Evolutionary conservation across 768 basidiomycete species (phyloP).

Genomic region (Panellus pusillus): DNA sequence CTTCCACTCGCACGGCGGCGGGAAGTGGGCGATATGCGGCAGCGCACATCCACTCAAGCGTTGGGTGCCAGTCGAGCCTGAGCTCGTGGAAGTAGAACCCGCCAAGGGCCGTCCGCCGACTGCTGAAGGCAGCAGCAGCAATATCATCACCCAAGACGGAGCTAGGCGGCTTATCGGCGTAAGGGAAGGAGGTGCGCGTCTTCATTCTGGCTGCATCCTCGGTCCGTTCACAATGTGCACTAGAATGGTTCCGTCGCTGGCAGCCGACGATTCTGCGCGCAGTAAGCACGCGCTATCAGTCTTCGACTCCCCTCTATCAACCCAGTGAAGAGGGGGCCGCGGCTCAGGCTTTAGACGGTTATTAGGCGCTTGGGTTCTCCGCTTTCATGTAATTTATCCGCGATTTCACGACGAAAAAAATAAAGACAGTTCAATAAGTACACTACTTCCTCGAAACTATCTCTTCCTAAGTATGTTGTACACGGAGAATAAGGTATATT

Average conservation of each 20-base stretch:
- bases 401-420: constrained; percentile 3
- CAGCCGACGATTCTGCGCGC: constrained; percentile 65
- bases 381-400: constrained; percentile 9
- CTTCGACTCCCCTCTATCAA: constrained; percentile 33
- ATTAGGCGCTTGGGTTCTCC: constrained; percentile 16
- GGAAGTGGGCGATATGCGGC: constrained; percentile 74
- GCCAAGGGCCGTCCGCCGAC: constrained; percentile 16
- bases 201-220: not conserved
- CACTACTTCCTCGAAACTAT: constrained; percentile 21
- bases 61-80: constrained; percentile 30
- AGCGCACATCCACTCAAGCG: constrained; percentile 73
- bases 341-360: constrained; percentile 31
- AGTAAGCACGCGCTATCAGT: constrained; percentile 48
- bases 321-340: constrained; percentile 17
- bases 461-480: constrained; percentile 5
- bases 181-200: constrained; percentile 50
- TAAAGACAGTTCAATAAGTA: constrained; percentile 24
- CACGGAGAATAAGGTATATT: constrained; percentile 14
- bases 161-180: constrained; percentile 51
- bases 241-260: constrained; percentile 78
- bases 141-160: constrained; percentile 33
- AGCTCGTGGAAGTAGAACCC: constrained; percentile 22
- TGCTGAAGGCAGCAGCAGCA: constrained; percentile 10
- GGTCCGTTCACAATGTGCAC: not conserved
- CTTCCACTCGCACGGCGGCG: constrained; percentile 67